phyloP scores from a whole-genome alignment of 352 stramenopile genomes.

The Globisporangium cystogenes region DNA sequence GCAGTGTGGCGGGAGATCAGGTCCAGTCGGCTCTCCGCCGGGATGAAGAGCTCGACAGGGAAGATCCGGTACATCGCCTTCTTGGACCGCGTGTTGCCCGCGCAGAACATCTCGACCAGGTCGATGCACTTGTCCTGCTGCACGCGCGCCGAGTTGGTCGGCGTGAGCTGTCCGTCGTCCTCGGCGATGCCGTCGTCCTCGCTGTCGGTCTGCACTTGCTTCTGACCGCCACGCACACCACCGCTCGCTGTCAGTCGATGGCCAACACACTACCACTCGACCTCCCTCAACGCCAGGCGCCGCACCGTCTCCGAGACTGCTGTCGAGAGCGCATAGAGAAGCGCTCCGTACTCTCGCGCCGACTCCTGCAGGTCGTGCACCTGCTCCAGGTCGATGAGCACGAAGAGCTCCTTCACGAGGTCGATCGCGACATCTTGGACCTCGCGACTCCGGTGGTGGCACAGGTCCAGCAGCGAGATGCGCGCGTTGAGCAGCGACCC shows the following conservation, averaged over 20 bases:
- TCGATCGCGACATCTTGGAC: constrained; percentile 60
- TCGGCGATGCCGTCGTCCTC: constrained; percentile 10
- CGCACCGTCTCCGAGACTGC: constrained; percentile 29
- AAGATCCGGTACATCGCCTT: constrained; percentile 76
- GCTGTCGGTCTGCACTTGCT: constrained; percentile 2
- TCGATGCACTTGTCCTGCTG: constrained; percentile 50
- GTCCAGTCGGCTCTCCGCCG: constrained; percentile 41
- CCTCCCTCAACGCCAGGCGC: constrained; percentile 1
- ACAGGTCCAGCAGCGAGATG: constrained; percentile 62
- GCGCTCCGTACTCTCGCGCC: constrained; percentile 63
- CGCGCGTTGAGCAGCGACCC: constrained; percentile 57
- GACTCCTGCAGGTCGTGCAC: constrained; percentile 77
- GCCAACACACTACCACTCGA: too few species aligned
- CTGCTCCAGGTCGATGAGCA: constrained; percentile 63
- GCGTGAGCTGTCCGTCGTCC: constrained; percentile 24
- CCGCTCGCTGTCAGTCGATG: not conserved
- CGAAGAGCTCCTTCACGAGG: constrained; percentile 74
- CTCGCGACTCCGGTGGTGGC: constrained; percentile 33
- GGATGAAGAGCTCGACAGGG: constrained; percentile 76
- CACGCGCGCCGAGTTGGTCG: constrained; percentile 27
- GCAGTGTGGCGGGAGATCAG: constrained; percentile 56
- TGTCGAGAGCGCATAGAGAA: constrained; percentile 60
- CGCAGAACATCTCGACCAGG: constrained; percentile 79
- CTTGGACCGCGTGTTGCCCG: constrained; percentile 72
- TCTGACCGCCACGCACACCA: not conserved